Conservation (phyloP, 768 basidiomycete genomes). For the Saitozyma sp. region DNA sequence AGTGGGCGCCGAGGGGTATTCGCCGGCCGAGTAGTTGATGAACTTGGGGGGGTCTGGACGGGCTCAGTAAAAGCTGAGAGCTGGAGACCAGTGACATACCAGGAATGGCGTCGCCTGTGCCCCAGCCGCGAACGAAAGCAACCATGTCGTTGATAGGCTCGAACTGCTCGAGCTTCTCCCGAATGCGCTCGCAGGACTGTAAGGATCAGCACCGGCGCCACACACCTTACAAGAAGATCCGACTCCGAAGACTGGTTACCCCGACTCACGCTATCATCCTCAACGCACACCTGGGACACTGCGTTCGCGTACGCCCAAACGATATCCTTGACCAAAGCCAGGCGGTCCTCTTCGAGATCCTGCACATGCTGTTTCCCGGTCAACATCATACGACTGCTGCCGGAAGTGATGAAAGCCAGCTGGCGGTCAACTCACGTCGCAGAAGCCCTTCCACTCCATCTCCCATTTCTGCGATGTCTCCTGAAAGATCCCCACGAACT, state of each 20-base stretch:
- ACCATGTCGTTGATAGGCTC: slow-evolving; percentile 87
- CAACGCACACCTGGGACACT: slow-evolving; percentile 91
- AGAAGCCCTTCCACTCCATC: slow-evolving; percentile 87
- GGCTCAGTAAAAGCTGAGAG: neutral
- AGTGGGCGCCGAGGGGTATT: slow-evolving; percentile 57
- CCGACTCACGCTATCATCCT: slow-evolving; percentile 81
- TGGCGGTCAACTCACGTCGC: slow-evolving; percentile 60
- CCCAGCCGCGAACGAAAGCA: slow-evolving; percentile 81
- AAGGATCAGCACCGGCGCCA: slow-evolving; percentile 1
- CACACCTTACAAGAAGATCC: neutral
- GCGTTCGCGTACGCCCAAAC: slow-evolving; percentile 96
- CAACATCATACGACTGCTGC: too few species aligned
- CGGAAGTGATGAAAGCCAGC: too few species aligned
- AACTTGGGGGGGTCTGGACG: slow-evolving; percentile 73
- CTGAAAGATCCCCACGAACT: slow-evolving; percentile 74
- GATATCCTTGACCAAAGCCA: slow-evolving; percentile 91
- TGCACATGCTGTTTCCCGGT: slow-evolving; percentile 63
- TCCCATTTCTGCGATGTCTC: slow-evolving; percentile 87
- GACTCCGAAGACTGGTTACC: neutral
- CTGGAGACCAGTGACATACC: slow-evolving; percentile 37
- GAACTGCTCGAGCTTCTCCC: slow-evolving; percentile 81
- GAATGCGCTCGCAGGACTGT: slow-evolving; percentile 87
- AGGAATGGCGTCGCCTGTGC: slow-evolving; percentile 83
- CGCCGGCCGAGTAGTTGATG: slow-evolving; percentile 65
- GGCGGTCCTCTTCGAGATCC: slow-evolving; percentile 91